Base-by-base conservation (phyloP, 768 basidiomycete species). In the Gyrodon lividus region DNA sequence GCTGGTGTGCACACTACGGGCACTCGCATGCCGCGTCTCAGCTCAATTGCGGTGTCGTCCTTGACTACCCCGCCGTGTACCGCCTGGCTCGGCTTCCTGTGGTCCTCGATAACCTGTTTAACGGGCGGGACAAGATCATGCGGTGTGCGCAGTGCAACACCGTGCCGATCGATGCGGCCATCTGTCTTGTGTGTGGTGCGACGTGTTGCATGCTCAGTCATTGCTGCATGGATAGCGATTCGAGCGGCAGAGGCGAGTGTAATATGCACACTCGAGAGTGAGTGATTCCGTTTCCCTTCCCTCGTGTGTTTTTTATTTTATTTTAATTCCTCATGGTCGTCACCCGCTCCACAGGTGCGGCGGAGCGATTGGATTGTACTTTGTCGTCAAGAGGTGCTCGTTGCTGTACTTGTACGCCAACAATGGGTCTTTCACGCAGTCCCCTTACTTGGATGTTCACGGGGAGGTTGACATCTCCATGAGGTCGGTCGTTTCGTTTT, bases 251-350 rank as follows among this genome's bases (percentile, higher is more conserved):
- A 22, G 97, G 96, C 24, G 96, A 99, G 64, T 98, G 95, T 67
- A 99, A 98, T 66, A 82, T 89, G 77, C 97, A 98, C 65, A 90
- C 87, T 45, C 78, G 93, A 79, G 88, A 91, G 96, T 97, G 64
- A 64, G 93, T 84, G 6, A 48, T 51, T 13, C 28, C 6, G 6
- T 30, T 28, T n/a, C 30, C 13, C 33, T 30, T 44, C n/a, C 16
- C 2, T 23, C 8, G 5, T 24, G n/a, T 13, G 6, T 30, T 22
- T 26, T 41, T 40, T 30, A 39, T 26, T 45, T 46, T 57, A n/a
- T 40, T n/a, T n/a, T n/a, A n/a, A n/a, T n/a, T n/a, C n/a, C n/a
- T n/a, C n/a, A n/a, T n/a, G n/a, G n/a, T n/a, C n/a, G n/a, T n/a
- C n/a, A n/a, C n/a, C 22, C 28, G 23, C 19, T 37, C 19, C 6